Evolutionary conservation across 169 alveolate species (phyloP), one percentile per base, ranked within the genome.

Genomic region (Besnoitia besnoiti): DNA sequence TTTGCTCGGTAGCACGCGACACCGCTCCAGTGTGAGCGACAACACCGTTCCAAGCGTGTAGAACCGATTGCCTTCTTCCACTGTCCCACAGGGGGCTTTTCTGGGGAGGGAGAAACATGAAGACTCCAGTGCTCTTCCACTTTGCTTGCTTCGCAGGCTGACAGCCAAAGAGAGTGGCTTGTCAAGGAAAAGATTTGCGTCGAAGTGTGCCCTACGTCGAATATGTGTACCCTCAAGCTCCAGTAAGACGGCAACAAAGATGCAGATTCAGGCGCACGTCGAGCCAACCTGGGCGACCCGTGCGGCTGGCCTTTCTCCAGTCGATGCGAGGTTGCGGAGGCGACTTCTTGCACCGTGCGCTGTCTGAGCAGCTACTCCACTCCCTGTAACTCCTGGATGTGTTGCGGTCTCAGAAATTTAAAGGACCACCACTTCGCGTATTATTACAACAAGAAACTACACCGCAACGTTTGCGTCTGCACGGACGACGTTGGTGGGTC

Each of bases 121-220:
- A n/a, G n/a, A n/a, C n/a, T n/a, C n/a, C n/a, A n/a, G n/a, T n/a
- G n/a, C n/a, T n/a, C n/a, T n/a, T n/a, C n/a, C n/a, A n/a, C 51
- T 50, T 0, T 51, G 51, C 49, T n/a, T 16, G 61, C 27, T n/a
- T 73, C 46, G 2, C 80, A 85, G 91, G 47, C 91, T 27, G 91
- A n/a, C 42, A 19, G 35, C 14, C 80, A 85, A 55, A 40, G 67
- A 27, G 55, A 0, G 77, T 21, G 1, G 19, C 47, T 59, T n/a
- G 55, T 55, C 37, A 24, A 55, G n/a, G 55, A 55, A 16, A 47
- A 47, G 21, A 59, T 59, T 35, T 50, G 51, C 59, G 80, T 55
- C 51, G 91, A 85, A 37, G 61, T 85, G 27, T 85, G 91, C 91
- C 91, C 91, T 0, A 51, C 91, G 16, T 85, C 91, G 8, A 85